These are phyloP conservation scores for Echites panduratus DNA, from an alignment of 257 asterid genomes.

Conservation along the genomic window DNA sequence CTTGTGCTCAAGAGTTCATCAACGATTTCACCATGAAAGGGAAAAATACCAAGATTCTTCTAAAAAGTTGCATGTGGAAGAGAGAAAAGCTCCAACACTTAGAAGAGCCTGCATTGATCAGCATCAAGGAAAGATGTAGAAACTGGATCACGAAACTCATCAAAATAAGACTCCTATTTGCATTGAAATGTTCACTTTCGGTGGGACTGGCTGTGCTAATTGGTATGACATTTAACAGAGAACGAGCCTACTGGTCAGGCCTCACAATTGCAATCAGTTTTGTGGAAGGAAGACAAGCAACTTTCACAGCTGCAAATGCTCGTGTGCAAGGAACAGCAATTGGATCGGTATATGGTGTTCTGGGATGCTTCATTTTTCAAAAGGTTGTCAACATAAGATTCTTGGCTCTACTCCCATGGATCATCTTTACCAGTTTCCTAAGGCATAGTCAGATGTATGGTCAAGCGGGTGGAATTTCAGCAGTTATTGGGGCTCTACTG, in stretches of 20 bases:
- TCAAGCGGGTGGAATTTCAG: conserved; percentile 52
- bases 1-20: conserved; percentile 33
- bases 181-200: conserved; percentile 53
- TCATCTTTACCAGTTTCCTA: conserved; percentile 38
- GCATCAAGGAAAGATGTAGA: not conserved
- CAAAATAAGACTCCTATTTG: conserved; percentile 33
- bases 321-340: conserved; percentile 78
- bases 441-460: conserved; percentile 63
- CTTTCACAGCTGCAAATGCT: conserved; percentile 54
- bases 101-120: not conserved
- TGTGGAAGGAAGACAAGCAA: conserved; percentile 47
- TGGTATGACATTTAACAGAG: conserved; percentile 42
- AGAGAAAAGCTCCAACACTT: not conserved
- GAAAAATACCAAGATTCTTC: not conserved
- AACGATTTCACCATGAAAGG: conserved; percentile 9
- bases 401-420: conserved; percentile 63
- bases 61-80: no score
- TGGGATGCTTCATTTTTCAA: conserved; percentile 47
- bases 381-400: conserved; percentile 23
- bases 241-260: conserved; percentile 71
- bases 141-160: conserved; percentile 6
- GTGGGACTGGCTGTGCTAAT: conserved; percentile 55
- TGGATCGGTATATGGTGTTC: conserved; percentile 70
- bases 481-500: conserved; percentile 56
- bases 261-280: conserved; percentile 63